Conservation (phyloP, 805 yeast genomes). For the Scheffersomyces ergatensis region DNA sequence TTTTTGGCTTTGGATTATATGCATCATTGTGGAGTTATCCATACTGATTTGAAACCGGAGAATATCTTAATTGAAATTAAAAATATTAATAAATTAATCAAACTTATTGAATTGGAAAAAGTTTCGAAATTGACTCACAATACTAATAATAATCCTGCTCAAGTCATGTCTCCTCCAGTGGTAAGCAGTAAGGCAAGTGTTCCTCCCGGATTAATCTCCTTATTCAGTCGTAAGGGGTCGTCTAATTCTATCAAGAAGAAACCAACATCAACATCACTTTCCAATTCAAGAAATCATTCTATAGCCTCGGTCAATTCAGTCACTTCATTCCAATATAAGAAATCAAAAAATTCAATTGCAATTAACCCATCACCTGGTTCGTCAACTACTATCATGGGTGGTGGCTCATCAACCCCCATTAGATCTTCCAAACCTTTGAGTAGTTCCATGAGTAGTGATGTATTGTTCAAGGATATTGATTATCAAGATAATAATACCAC, state of each 20-base stretch:
- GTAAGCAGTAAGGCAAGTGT: not conserved
- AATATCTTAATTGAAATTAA: slow-evolving; percentile 33
- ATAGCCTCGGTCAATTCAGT: slow-evolving; percentile 7
- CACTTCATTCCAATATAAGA: slow-evolving; percentile 7
- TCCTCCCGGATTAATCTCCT: slow-evolving; percentile 1
- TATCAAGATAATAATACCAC: slow-evolving; percentile 1
- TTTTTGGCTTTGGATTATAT: slow-evolving; percentile 55
- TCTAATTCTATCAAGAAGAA: not conserved
- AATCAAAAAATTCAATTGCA: slow-evolving; percentile 10
- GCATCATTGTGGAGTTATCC: slow-evolving; percentile 43
- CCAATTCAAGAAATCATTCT: slow-evolving; percentile 8
- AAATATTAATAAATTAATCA: slow-evolving; percentile 52
- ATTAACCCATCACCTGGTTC: not conserved
- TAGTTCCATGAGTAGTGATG: slow-evolving; percentile 34
- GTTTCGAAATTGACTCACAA: slow-evolving; percentile 9
- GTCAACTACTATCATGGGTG: too few species aligned
- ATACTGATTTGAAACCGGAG: slow-evolving; percentile 45
- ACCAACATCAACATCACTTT: not conserved
- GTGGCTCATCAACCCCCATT: slow-evolving; percentile 29
- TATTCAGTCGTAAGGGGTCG: slow-evolving; percentile 1
- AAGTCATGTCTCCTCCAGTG: not conserved
- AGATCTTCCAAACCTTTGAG: slow-evolving; percentile 49
- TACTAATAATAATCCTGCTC: not conserved
- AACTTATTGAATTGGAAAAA: slow-evolving; percentile 33
- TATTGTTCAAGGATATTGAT: slow-evolving; percentile 9